These are phyloP conservation scores for Plasmodium gonderi DNA, from an alignment of 169 alveolate genomes.

Conservation along the genomic window DNA sequence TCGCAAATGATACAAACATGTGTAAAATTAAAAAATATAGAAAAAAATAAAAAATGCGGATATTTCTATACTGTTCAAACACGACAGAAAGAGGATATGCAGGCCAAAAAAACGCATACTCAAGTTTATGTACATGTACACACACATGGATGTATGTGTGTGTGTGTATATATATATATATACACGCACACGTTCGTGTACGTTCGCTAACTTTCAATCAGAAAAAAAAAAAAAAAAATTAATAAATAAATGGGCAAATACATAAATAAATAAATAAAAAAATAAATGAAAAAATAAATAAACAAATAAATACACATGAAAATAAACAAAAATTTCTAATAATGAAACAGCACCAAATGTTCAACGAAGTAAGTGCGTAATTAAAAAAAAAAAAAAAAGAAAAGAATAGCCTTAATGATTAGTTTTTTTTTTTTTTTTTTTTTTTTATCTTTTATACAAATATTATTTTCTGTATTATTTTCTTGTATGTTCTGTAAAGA, in stretches of 20 bases:
- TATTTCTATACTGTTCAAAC: not conserved
- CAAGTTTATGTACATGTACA: not conserved
- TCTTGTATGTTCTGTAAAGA: no score
- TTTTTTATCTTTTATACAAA: no score
- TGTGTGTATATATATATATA: not conserved
- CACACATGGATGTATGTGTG: not conserved
- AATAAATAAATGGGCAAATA: not conserved
- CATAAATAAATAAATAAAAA: no score
- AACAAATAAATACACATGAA: no score
- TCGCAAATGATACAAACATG: not conserved
- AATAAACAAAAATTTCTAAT: no score
- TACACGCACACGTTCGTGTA: not conserved
- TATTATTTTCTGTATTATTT: not conserved
- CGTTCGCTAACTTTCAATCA: not conserved
- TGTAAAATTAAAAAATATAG: not conserved
- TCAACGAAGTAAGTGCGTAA: not conserved
- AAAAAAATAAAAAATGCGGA: not conserved
- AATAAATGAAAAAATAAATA: no score
- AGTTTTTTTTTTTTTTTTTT: no score
- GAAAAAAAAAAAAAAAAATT: constrained; percentile 6
- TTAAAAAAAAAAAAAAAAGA: not conserved
- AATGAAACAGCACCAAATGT: not conserved
- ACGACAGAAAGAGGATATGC: not conserved
- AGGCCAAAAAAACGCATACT: no score
- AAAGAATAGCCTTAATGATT: no score